A percentile compares a stretch with the other conserved stretches of the same genome.
These are phyloP conservation scores for Candida tropicalis DNA, from an alignment of 1,139 yeast genomes.

Conservation along the genomic window DNA sequence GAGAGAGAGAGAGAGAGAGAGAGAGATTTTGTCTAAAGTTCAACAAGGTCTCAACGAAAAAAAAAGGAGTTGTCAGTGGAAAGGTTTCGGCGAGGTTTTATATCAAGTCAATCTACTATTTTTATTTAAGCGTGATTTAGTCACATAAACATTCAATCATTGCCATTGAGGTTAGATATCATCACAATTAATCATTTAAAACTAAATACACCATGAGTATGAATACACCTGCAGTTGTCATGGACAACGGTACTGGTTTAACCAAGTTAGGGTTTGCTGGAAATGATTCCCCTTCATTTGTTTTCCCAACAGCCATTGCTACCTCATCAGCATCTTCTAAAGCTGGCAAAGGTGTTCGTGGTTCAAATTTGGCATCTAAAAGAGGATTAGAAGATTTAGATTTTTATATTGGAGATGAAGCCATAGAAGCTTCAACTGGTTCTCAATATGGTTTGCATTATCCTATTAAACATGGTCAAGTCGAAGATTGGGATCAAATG, in stretches of 20 bases:
- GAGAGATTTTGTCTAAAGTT: too few relatives aligned
- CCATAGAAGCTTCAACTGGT: constrained; percentile 84
- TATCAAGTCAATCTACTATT: too few relatives aligned
- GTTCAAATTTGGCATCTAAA: constrained; percentile 59
- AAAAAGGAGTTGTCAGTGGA: too few relatives aligned
- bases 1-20: too few relatives aligned
- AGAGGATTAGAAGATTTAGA: constrained; percentile 95
- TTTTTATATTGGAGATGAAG: constrained; percentile 95
- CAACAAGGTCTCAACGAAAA: too few relatives aligned
- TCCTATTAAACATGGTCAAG: constrained; percentile 97
- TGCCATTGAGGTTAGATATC: too few relatives aligned
- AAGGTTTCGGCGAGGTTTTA: too few relatives aligned
- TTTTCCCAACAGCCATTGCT: constrained; percentile 97
- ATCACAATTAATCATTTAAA: too few relatives aligned
- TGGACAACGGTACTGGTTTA: constrained; percentile 98
- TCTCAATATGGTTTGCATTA: constrained; percentile 86
- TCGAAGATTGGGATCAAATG: constrained; percentile 99
- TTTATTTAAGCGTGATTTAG: too few relatives aligned
- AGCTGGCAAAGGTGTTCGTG: constrained; percentile 41
- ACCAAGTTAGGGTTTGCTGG: constrained; percentile 99
- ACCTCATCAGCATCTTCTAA: constrained; percentile 57
- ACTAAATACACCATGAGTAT: constrained; percentile 46
- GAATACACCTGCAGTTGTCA: constrained; percentile 91
- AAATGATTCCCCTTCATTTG: constrained; percentile 95
- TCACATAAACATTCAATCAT: too few relatives aligned